Evolutionary conservation across 2,329 filamentous ascomycete species (phyloP), one percentile per base, ranked within the genome.

Genomic region (Aspergillus sp.): DNA sequence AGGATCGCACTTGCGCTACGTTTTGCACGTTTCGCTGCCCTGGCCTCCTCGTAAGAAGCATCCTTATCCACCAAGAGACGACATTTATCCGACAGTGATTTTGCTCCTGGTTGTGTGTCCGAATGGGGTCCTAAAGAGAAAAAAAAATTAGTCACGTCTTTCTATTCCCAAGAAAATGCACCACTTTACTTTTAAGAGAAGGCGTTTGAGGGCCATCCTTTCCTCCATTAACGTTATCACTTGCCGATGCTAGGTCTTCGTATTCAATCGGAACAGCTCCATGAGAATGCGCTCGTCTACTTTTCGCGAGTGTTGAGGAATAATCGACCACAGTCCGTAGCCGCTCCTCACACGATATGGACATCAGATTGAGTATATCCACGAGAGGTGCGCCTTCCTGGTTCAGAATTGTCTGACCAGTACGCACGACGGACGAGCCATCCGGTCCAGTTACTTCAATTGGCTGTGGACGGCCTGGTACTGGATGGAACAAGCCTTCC

Each of bases 301-400:
- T 89, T 58, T 82, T 82, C 3, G 91, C 85, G 46, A 96, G 76
- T 9, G 82, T 82, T 55, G 87, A 84, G 11, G 91, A 87, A 66
- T 96, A 92, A 68, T 93, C 89, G 3, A 97, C 70, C 31, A 97
- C 76, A 12, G 87, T 85, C 53, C 90, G 83, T 39, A 97, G 66
- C 27, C 91, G 84, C 65, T 96, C 89, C 70, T 93, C 91, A 9
- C 91, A 87, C 17, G 90, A 90, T 56, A 97, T 83, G 6, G 91
- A 95, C 57, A 97, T 73, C 15, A 97, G 80, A 25, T 90, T 89
- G 45, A 97, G 77, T 64, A 97, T 90, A 60, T 96, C 92, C 14
- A 90, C 88, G 35, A 96, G 79, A 54, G 84, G 87, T 2, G 90
- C 86, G 44, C 76, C 76, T 49, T 78, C 76, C 45, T 92, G 89